phyloP scores from a whole-genome alignment of 345 rosid species.

The Brassica nigra region DNA sequence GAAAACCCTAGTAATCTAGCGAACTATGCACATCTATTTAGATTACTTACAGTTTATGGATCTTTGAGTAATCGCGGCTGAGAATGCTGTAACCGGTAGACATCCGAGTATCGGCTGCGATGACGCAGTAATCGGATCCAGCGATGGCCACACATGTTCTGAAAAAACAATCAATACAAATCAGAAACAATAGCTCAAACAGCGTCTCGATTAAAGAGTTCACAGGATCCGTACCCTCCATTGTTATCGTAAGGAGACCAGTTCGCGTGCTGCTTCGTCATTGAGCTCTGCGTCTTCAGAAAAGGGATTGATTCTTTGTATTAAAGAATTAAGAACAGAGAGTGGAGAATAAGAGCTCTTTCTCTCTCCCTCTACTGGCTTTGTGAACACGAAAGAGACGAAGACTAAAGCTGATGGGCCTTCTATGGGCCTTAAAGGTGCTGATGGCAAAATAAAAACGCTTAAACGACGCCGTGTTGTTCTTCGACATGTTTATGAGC shows the following conservation, averaged over 20 bases:
- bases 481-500: too few relatives aligned
- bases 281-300: slow-evolving; percentile 33
- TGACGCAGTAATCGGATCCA: slow-evolving; percentile 90
- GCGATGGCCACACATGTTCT: slow-evolving; percentile 95
- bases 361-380: slow-evolving; percentile 22
- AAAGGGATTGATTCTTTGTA: too few relatives aligned
- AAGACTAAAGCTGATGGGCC: slow-evolving; percentile 17
- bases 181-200: not conserved
- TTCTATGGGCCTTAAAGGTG: not conserved
- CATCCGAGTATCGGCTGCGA: slow-evolving; percentile 96
- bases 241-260: slow-evolving; percentile 97
- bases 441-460: not conserved
- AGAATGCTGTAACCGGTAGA: slow-evolving; percentile 90
- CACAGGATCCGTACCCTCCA: slow-evolving; percentile 72
- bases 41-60: slow-evolving; percentile 59
- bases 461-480: too few relatives aligned
- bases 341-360: not conserved
- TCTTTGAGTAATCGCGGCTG: slow-evolving; percentile 89
- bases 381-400: slow-evolving; percentile 24
- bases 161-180: not conserved
- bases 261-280: slow-evolving; percentile 80
- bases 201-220: not conserved
- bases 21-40: too few relatives aligned
- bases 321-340: not conserved
- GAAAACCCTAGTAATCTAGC: slow-evolving; percentile 6